phyloP scores from a whole-genome alignment of 139 green algal species.

The Edaphochlamys debaryana region DNA sequence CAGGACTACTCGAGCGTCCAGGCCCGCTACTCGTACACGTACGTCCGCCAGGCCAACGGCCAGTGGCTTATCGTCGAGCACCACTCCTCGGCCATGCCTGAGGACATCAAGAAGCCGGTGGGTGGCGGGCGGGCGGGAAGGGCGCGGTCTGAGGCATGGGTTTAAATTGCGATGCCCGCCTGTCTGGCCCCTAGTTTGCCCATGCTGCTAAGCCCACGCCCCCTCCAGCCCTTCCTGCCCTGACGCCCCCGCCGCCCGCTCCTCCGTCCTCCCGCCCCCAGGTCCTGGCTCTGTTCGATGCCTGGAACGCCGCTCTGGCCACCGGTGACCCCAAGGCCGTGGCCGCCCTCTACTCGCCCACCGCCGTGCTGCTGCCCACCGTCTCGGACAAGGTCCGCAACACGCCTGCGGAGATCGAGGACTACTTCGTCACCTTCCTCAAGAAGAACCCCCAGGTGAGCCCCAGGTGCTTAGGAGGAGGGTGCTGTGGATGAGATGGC shows the following conservation, averaged over 20 bases:
- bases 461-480: no score
- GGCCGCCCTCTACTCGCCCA: background rate
- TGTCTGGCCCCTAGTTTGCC: no score
- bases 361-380: conserved; percentile 32
- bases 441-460: conserved; percentile 21
- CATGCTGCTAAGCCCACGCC: no score
- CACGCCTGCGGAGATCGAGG: background rate
- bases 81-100: conserved; percentile 24
- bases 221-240: no score
- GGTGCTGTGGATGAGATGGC: background rate
- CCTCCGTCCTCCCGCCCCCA: no score
- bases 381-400: conserved; percentile 13
- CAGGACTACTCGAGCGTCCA: background rate
- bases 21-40: conserved; percentile 27
- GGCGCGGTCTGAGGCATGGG: no score
- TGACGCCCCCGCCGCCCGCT: no score
- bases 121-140: no score
- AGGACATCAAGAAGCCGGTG: background rate
- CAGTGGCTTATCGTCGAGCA: conserved; percentile 30
- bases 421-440: conserved; percentile 35
- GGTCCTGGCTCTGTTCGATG: background rate
- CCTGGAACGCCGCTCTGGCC: background rate
- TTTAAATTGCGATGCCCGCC: no score
- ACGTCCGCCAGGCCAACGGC: conserved; percentile 14
- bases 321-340: background rate